Evolutionary conservation across 2,329 filamentous ascomycete species (phyloP).

Genomic region (Whalleya microplaca): DNA sequence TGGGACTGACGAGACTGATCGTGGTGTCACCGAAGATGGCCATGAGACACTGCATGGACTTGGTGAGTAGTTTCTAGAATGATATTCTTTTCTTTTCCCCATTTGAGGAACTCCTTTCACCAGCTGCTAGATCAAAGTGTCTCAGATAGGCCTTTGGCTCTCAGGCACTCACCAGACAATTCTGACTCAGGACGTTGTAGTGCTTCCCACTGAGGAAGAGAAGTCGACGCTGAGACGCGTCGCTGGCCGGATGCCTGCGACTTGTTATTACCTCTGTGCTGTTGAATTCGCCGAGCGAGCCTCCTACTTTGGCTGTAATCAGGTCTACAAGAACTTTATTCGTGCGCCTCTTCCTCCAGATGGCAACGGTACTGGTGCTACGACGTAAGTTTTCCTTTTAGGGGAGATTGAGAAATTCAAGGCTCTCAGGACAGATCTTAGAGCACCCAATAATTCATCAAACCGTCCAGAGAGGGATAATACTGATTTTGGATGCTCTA

Average conservation of each 20-base stretch:
- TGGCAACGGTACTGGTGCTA: slow-evolving; percentile 37
- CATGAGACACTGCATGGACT: slow-evolving; percentile 36
- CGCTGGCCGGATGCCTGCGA: slow-evolving; percentile 47
- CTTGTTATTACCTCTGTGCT: slow-evolving; percentile 50
- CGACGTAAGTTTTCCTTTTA: too few species aligned
- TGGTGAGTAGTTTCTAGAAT: background rate
- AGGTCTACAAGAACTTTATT: slow-evolving; percentile 58
- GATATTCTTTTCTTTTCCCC: too few species aligned
- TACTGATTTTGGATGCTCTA: too few species aligned
- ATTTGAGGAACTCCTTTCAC: too few species aligned
- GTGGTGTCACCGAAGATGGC: slow-evolving; percentile 25
- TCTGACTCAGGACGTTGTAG: background rate
- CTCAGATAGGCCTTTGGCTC: too few species aligned
- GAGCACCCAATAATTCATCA: too few species aligned
- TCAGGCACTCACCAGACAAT: too few species aligned
- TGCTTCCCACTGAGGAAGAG: slow-evolving; percentile 52
- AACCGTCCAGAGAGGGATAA: too few species aligned
- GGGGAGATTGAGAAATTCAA: too few species aligned
- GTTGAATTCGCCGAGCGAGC: slow-evolving; percentile 57
- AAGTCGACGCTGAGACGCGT: slow-evolving; percentile 48
- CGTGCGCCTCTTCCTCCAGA: slow-evolving; percentile 53
- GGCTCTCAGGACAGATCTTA: too few species aligned
- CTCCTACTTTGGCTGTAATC: slow-evolving; percentile 54
- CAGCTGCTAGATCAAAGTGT: too few species aligned
- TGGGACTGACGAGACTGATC: slow-evolving; percentile 5